A percentile compares a stretch with the other conserved stretches of the same genome.
Evolutionary conservation across 192 early-diverging fungal species (phyloP).

Genomic region (Backusella tuberculispora): DNA sequence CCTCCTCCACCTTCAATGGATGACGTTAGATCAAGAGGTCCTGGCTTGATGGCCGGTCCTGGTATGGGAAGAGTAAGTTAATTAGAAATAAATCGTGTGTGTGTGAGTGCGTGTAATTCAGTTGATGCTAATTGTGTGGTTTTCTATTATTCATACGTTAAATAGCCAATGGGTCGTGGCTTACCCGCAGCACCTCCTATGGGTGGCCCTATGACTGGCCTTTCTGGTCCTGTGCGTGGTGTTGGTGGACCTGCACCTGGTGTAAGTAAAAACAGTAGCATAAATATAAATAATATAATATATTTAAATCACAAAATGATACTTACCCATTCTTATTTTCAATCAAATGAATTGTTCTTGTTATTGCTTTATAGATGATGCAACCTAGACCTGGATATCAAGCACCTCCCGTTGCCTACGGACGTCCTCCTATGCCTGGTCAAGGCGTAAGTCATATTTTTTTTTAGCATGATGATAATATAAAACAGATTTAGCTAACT

Average conservation of each 20-base stretch:
- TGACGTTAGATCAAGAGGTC: constrained; percentile 48
- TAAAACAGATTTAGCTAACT: constrained; percentile 27
- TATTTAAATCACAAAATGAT: background rate
- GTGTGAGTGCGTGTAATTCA: too few relatives aligned
- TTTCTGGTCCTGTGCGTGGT: constrained; percentile 92
- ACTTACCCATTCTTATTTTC: background rate
- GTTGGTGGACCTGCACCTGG: constrained; percentile 91
- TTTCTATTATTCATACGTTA: background rate
- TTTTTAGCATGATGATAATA: background rate
- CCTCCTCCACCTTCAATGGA: constrained; percentile 77
- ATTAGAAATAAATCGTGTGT: background rate
- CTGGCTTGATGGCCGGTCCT: constrained; percentile 61
- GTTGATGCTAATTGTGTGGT: background rate
- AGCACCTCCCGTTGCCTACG: constrained; percentile 78
- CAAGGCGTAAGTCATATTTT: constrained; percentile 48
- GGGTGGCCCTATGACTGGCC: constrained; percentile 55
- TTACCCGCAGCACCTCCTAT: constrained; percentile 52
- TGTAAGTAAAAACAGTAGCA: constrained; percentile 28
- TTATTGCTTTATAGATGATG: constrained; percentile 65
- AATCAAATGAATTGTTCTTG: background rate
- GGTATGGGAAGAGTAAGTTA: constrained; percentile 64
- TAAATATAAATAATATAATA: background rate
- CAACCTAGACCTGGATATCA: constrained; percentile 73
- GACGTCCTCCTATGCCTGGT: constrained; percentile 67
- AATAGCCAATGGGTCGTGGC: constrained; percentile 75